A percentile compares a stretch with the other conserved stretches of the same genome.
Evolutionary conservation across 2,329 filamentous ascomycete genomes (phyloP).

Genomic region (Xylaria polymorpha): DNA sequence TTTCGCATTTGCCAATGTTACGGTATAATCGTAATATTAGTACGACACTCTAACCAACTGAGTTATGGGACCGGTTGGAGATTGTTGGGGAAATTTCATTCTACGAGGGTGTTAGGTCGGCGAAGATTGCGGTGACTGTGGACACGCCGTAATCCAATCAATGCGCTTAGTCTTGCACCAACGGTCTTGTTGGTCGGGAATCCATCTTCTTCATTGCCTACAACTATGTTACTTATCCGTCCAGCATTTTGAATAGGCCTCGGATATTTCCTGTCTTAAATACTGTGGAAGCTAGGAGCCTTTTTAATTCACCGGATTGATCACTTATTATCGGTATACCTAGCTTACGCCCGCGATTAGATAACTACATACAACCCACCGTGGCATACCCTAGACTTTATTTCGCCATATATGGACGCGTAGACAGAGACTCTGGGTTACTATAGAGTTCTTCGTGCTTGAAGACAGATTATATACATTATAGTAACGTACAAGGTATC

Average conservation of each 20-base stretch:
- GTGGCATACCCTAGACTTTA: too few relatives aligned
- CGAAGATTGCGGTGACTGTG: not conserved
- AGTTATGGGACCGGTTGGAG: not conserved
- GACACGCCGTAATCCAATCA: not conserved
- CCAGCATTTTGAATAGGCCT: not conserved
- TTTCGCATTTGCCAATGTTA: conserved; percentile 19
- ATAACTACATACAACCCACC: too few relatives aligned
- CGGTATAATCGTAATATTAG: not conserved
- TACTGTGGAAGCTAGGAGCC: not conserved
- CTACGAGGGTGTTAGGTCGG: not conserved
- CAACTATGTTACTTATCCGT: not conserved
- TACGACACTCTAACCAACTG: too few relatives aligned
- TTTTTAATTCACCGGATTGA: not conserved
- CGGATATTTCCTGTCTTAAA: not conserved
- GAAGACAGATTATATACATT: not conserved
- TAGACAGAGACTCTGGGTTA: too few relatives aligned
- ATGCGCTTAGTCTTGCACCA: not conserved
- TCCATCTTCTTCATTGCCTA: not conserved
- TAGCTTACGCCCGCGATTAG: too few relatives aligned
- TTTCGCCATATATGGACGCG: too few relatives aligned
- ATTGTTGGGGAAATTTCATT: not conserved
- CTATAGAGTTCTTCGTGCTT: not conserved
- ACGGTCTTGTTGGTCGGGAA: not conserved
- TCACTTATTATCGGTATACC: too few relatives aligned
- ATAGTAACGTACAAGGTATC: not conserved